Evolutionary conservation across 768 basidiomycete genomes (phyloP), one percentile per base, ranked within the genome.

Genomic region (Collybia sordida): DNA sequence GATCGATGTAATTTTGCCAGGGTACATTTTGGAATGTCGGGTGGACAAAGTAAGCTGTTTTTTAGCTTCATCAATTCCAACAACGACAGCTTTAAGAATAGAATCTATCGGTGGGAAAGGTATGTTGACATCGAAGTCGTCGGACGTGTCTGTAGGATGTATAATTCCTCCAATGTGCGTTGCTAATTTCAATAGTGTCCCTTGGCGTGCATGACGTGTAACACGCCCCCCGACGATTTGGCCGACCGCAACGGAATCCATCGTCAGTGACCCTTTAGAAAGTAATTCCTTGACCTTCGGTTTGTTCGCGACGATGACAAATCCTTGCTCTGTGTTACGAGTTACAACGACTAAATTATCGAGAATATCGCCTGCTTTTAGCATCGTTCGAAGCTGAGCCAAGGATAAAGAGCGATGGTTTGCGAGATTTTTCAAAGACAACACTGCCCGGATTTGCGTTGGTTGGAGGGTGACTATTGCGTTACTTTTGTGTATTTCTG

Each of bases 401-500:
- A 87, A 69, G 1, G 85, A 74, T n/a, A 82, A 64, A 23, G 72
- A 75, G 28, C 89, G 82, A 56, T 87, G 82, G 56, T 91, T 93
- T 9, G 95, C 93, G 50, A 98, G 73, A 55, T 89, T 90, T 62
- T 87, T 87, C 54, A 97, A 71, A 0, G 95, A 93, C n/a, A 98
- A 70, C 21, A 98, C 77, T 0, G 91, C 93, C 34, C 83, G 84
- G 36, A 87, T 75, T 57, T 81, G 74, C 3, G 81, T 82, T 1
- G 88, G 86, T 48, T 83, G 72, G 21, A 98, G 78, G 11, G 80
- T 79, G 42, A 98, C 70, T 19, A 94, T 74, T 23, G 81, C 77
- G 58, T 98, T 92, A 50, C 92, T 85, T 59, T 88, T 86, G 71
- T 95, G 96, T 19, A 99, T 75, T 53, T 90, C 89, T 14, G 78